Evolutionary conservation across 2,329 filamentous ascomycete genomes (phyloP), one percentile per base, ranked within the genome.

Genomic region (Seiridium unicorne): DNA sequence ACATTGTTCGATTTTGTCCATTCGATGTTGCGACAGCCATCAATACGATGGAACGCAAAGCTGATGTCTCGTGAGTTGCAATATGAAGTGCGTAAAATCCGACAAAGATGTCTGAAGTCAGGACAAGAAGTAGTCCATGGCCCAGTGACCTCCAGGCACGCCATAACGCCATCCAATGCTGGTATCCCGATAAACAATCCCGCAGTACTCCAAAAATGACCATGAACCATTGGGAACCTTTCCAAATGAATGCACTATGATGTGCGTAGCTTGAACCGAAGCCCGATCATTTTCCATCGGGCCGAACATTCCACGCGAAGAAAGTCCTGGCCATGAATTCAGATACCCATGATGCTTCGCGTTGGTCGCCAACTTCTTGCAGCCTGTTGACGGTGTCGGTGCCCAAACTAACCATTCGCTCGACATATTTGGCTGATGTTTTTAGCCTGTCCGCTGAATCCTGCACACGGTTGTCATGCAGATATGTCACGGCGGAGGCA

Each of bases 401-500:
- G 10, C 60, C 60, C 4, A 62, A 44, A 31, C 57, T 60, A 13
- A 60, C 54, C 57, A 62, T 57, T 46, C 59, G 44, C 32, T 51
- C 32, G 9, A 46, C 44, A 36, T 51, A 46, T 26, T 48, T 48
- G 40, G 47, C 57, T 5, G 46, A 46, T 10, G 36, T 46, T 32
- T 55, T 54, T n/a, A 31, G 36, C 9, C 34, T 38, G 13, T 58
- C 53, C 4, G 55, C 57, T 7, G 46, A 40, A 2, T 34, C 47
- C 8, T 51, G 48, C 7, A 46, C 51, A 13, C 53, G 51, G 7
- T 57, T 44, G n/a, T 62, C 60, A 46, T 71, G 63, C 18, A 86
- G 77, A 57, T 81, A 79, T 2, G 75, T 66, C 9, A 86, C 65
- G 0, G 84, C 84, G 1, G 76, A 75, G 2, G 73, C 69, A 31